phyloP scores from a whole-genome alignment of 2,329 filamentous ascomycete species.

The Beauveria australis region DNA sequence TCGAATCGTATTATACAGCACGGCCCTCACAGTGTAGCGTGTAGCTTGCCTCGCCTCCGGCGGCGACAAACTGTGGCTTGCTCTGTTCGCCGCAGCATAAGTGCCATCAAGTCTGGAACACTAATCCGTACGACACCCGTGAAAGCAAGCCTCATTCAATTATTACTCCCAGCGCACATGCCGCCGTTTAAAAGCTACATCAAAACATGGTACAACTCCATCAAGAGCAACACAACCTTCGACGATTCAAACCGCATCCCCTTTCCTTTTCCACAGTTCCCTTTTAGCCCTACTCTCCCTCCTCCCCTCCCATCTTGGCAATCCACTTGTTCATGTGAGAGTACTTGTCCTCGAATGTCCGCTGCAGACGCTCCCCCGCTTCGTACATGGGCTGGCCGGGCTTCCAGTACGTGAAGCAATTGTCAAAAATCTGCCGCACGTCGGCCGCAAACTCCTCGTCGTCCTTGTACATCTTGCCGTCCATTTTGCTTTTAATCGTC shows the following conservation, averaged over 20 bases:
- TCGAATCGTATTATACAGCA: too few species aligned
- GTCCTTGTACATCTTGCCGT: slow-evolving; percentile 39
- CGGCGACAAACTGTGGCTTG: background rate
- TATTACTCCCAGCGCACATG: background rate
- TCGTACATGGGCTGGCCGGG: slow-evolving; percentile 45
- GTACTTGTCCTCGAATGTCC: slow-evolving; percentile 52
- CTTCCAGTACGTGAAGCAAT: slow-evolving; percentile 58
- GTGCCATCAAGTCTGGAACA: too few species aligned
- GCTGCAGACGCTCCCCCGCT: slow-evolving; percentile 49
- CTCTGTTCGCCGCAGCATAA: background rate
- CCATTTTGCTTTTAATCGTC: slow-evolving; percentile 54
- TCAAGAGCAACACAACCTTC: background rate
- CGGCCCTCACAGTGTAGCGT: background rate
- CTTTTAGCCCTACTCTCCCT: slow-evolving; percentile 13
- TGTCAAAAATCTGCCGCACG: slow-evolving; percentile 54
- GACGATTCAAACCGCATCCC: background rate
- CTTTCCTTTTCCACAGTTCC: background rate
- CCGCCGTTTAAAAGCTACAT: background rate
- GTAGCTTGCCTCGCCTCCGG: background rate
- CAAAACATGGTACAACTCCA: background rate
- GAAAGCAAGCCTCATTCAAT: background rate
- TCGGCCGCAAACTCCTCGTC: slow-evolving; percentile 48
- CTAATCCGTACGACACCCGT: too few species aligned
- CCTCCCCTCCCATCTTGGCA: slow-evolving; percentile 38
- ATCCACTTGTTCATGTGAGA: slow-evolving; percentile 53